Base-by-base conservation (phyloP, 352 stramenopile species). In the Globisporangium takayamanum region DNA sequence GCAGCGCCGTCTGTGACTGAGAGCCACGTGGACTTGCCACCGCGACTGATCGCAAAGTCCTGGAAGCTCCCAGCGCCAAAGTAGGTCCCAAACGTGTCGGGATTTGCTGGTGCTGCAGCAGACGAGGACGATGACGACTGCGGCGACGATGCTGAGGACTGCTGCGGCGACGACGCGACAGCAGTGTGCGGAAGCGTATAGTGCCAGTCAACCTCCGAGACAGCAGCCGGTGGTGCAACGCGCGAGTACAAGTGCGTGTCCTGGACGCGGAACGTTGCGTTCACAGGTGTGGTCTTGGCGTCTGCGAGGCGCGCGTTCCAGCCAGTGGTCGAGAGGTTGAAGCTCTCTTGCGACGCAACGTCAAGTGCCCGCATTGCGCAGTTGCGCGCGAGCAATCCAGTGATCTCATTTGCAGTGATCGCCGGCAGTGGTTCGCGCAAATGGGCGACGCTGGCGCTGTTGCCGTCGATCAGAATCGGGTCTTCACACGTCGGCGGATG, bases 1-100 rank as follows among this genome's bases (percentile, higher is more conserved):
- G 87, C 48, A 36, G 87, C 74, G 33, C 81, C 80, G 25, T 73
- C 58, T 2, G 81, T 74, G 12, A 92, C 80, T 3, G 81, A 83
- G 5, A 92, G 56, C 84, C 84, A 94, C 49, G 70, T 65, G 33
- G 65, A 73, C 26, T 80, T 77, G 14, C 78, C 80, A 10, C 74
- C 73, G 8, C 76, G 73, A 5, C 67, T 68, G 20, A 90, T 47
- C 16, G 64, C 54, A 52, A 94, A 94, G 59, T 94, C 84, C 33
- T 85, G 71, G 69, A 84, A 94, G 36, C 74, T 77, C 39, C 80
- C 69, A 7, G 62, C 47, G 7, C 73, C 72, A 41, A 85, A 79
- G 30, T 85, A 78, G 22, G 59, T 64, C n/a, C 76, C 78, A 37
- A 88, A 87, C 7, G 73, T 68, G 57, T 90, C 78, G 11, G 66